These are phyloP conservation scores for Echeveria elegans DNA, from an alignment of 164 flowering plant species.

Conservation along the genomic window DNA sequence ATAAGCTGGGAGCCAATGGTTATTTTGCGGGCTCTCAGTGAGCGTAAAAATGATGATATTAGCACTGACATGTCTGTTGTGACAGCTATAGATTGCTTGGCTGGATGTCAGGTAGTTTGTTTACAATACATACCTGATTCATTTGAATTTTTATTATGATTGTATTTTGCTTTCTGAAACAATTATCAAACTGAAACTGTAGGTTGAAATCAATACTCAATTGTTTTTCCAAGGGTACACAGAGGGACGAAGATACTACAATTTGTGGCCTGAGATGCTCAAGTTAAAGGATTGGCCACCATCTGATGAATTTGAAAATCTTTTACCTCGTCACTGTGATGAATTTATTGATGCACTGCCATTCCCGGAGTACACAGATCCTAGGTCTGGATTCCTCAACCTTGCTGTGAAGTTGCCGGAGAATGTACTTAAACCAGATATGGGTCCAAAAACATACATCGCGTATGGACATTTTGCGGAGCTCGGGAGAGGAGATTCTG, in stretches of 20 bases:
- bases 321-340: slow-evolving; percentile 77
- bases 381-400: slow-evolving; percentile 57
- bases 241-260: slow-evolving; percentile 44
- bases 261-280: slow-evolving; percentile 87
- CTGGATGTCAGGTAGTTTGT: slow-evolving; percentile 55
- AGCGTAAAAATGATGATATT: slow-evolving; percentile 22
- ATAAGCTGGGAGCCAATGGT: slow-evolving; percentile 94
- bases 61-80: slow-evolving; percentile 38
- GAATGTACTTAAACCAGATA: slow-evolving; percentile 52
- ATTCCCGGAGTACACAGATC: slow-evolving; percentile 63
- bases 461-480: slow-evolving; percentile 68
- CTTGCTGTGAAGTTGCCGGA: slow-evolving; percentile 64
- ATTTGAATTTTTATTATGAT: no score
- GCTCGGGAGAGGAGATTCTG: slow-evolving; percentile 93
- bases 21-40: no score
- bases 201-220: slow-evolving; percentile 61
- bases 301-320: slow-evolving; percentile 66
- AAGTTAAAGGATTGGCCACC: slow-evolving; percentile 98
- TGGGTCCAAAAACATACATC: slow-evolving; percentile 90
- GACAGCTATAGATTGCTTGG: slow-evolving; percentile 72
- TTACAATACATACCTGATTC: background rate
- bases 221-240: slow-evolving; percentile 67
- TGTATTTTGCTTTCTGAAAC: no score
- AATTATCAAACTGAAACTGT: no score
- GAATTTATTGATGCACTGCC: slow-evolving; percentile 75